These are phyloP conservation scores for Fraxinus angustifolia DNA, from an alignment of 305 asterid genomes.

Conservation along the genomic window DNA sequence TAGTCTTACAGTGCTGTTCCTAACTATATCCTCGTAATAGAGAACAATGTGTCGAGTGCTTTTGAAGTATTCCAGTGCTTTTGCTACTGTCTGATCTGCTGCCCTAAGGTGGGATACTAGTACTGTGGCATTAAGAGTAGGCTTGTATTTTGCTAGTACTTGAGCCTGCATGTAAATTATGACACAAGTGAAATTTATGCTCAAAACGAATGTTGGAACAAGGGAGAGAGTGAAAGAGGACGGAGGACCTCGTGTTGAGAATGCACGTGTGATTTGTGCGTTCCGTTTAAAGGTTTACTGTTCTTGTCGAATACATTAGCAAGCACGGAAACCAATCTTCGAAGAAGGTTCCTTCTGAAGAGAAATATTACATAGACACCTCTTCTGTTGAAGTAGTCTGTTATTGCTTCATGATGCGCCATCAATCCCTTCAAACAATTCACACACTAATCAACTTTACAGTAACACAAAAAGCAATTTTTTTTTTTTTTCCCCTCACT, in stretches of 20 bases:
- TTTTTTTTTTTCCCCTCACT: neutral
- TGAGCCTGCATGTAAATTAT: constrained; percentile 47
- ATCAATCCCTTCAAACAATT: constrained; percentile 55
- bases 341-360: constrained; percentile 64
- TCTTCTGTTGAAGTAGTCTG: constrained; percentile 51
- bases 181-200: neutral
- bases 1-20: constrained; percentile 44
- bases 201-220: neutral
- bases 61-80: constrained; percentile 54
- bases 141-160: constrained; percentile 62
- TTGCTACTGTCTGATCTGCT: constrained; percentile 32
- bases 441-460: neutral
- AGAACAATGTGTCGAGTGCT: constrained; percentile 60
- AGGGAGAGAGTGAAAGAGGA: neutral
- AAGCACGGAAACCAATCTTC: constrained; percentile 64
- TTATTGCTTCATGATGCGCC: constrained; percentile 51
- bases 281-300: constrained; percentile 63
- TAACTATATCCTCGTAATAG: constrained; percentile 63
- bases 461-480: neutral
- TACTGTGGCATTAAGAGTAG: constrained; percentile 40
- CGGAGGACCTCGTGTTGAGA: constrained; percentile 58
- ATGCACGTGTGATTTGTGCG: constrained; percentile 85
- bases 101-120: constrained; percentile 42
- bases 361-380: constrained; percentile 69
- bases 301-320: constrained; percentile 76